phyloP scores from a whole-genome alignment of 345 rosid genomes.

The Acer negundo region DNA sequence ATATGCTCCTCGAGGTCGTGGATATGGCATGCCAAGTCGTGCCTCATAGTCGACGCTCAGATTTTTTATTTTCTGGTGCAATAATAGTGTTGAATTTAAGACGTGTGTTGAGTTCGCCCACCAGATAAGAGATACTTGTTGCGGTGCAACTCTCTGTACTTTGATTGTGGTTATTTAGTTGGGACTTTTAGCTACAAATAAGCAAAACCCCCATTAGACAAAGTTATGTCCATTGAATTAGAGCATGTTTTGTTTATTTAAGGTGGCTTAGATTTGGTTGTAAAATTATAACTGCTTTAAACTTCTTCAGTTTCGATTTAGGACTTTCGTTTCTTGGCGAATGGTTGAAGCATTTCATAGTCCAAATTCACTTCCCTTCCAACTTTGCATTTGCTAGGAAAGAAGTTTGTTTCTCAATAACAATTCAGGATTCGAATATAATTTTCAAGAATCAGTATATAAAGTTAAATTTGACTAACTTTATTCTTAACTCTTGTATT shows the following conservation, averaged over 20 bases:
- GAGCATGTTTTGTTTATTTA: not conserved
- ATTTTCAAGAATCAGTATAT: no score
- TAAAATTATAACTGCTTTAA: no score
- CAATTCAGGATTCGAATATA: no score
- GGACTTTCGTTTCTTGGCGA: not conserved
- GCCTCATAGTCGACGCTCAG: not conserved
- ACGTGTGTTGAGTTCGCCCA: not conserved
- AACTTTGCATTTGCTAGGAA: no score
- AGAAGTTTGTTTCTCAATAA: no score
- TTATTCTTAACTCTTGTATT: no score
- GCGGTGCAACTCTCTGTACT: not conserved
- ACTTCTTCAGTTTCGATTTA: not conserved
- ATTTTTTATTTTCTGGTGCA: not conserved
- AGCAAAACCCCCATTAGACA: not conserved
- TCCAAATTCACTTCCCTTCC: no score
- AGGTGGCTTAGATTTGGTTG: not conserved
- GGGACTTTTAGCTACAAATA: constrained; percentile 8
- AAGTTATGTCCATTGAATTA: not conserved
- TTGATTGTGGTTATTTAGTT: not conserved
- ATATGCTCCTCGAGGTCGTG: not conserved
- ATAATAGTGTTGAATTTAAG: constrained; percentile 4
- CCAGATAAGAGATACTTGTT: not conserved
- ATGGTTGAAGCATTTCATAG: not conserved
- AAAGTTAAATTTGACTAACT: no score
- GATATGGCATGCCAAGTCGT: constrained; percentile 19